Evolutionary conservation across 495 filamentous ascomycete species (phyloP), one percentile per base, ranked within the genome.

Genomic region (Mytilinidion resinicola): DNA sequence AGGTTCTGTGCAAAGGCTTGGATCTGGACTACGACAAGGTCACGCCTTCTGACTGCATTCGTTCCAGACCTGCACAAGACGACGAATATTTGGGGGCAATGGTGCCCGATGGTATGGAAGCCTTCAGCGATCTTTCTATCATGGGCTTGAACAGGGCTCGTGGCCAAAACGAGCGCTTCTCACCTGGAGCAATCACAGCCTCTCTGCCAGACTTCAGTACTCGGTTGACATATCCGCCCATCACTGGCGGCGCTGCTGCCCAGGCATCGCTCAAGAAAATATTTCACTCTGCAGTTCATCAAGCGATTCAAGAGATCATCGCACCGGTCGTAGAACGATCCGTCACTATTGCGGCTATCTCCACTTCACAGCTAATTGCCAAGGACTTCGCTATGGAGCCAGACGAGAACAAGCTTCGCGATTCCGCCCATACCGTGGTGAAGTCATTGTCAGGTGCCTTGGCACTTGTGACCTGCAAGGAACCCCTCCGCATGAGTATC

Each of bases 401-500:
- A 1, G 88, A 96, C 66, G 90, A 95, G 73, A 86, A 88, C 63
- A 85, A 86, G 55, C 80, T 96, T 46, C 84, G 89, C 48, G 85
- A 83, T 47, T 85, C 91, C 19, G 91, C 95, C 8, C 85, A 92
- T 56, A 93, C 86, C 50, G 90, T 96, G 81, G 93, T 95, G 14
- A 87, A 92, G 67, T 85, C 90, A 55, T 87, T 96, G 36, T 89
- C 95, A 39, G 92, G 92, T 12, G 93, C 89, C 63, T 80, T 99
- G 51, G 93, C 93, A 12, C 80, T 95, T 14, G 93, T 97, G n/a
- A 97, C 93, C 6, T 97, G 91, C 66, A 97, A 96, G 72, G 95
- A 99, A 67, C 93, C 93, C 30, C 77, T 99, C 17, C 84, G 91
- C 57, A 90, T 91, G 71, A 96, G 92, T 75, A 96, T 97, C 76